Evolutionary conservation across 176 grass and related monocot species (phyloP).

Genomic region (Stipa capillata): DNA sequence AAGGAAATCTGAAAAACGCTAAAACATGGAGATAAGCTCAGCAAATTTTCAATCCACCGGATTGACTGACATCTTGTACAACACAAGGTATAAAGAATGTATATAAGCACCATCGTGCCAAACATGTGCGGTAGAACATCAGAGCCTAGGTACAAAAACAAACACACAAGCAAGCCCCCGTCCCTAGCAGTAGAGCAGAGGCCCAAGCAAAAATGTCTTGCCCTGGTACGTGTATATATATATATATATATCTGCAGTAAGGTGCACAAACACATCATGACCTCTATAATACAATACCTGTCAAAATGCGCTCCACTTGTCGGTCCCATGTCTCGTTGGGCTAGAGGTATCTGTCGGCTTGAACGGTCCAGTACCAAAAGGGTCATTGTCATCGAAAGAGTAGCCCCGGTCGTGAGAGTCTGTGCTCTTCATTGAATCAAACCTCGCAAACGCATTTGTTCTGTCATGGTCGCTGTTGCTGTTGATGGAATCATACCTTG

Average conservation of each 20-base stretch:
- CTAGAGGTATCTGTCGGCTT: conserved; percentile 51
- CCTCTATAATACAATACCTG: conserved; percentile 26
- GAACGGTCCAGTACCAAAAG: conserved; percentile 60
- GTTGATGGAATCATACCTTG: too few species aligned
- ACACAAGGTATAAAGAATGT: conserved; percentile 70
- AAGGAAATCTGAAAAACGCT: background rate
- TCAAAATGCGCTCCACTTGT: conserved; percentile 84
- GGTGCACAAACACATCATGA: conserved; percentile 25
- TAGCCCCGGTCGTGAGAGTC: conserved; percentile 36
- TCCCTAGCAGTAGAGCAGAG: too few species aligned
- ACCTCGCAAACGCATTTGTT: conserved; percentile 46
- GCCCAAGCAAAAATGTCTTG: conserved; percentile 30
- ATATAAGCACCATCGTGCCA: conserved; percentile 28
- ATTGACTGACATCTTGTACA: conserved; percentile 32
- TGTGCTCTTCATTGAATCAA: conserved; percentile 76
- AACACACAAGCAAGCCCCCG: conserved; percentile 36
- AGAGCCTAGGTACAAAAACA: conserved; percentile 25
- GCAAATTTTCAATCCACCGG: conserved; percentile 1
- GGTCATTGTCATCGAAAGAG: conserved; percentile 61
- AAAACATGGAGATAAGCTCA: conserved; percentile 17
- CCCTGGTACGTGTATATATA: conserved; percentile 47
- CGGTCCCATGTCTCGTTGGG: conserved; percentile 77
- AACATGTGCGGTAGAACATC: conserved; percentile 19
- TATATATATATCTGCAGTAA: conserved; percentile 52
- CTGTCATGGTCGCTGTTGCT: conserved; percentile 69